Conservation (phyloP, 176 grass and related monocot genomes). For the Stipa capillata region DNA sequence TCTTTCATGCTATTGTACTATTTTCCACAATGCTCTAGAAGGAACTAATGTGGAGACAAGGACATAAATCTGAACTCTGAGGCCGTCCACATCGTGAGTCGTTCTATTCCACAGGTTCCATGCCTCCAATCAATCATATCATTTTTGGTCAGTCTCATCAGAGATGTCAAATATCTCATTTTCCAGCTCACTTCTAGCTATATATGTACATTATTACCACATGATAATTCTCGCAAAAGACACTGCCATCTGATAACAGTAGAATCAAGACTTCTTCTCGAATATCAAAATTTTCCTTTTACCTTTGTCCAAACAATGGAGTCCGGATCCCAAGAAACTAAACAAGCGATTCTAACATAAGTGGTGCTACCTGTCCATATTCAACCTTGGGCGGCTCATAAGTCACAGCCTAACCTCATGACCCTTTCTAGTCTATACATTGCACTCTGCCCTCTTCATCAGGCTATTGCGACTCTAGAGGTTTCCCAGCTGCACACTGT, state of each 20-base stretch:
- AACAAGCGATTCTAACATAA: neutral
- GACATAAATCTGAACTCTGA: too few relatives aligned
- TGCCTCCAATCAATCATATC: neutral
- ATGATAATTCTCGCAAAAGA: neutral
- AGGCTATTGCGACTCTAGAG: neutral
- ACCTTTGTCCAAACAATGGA: neutral
- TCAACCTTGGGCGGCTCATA: slow-evolving; percentile 4
- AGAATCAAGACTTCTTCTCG: neutral
- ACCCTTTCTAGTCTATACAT: neutral
- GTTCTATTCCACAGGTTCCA: neutral
- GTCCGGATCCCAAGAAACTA: neutral
- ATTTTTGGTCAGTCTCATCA: too few relatives aligned
- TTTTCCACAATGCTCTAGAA: too few relatives aligned
- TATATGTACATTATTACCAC: too few relatives aligned
- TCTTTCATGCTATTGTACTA: too few relatives aligned
- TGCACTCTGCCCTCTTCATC: neutral
- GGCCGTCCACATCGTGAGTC: neutral
- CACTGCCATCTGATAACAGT: neutral
- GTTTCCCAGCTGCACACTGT: neutral
- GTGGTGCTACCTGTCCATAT: neutral
- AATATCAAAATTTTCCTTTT: neutral
- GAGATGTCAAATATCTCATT: neutral
- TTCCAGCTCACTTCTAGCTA: neutral
- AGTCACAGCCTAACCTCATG: neutral
- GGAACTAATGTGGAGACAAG: too few relatives aligned